These are phyloP conservation scores for Nepenthes gracilis DNA, from an alignment of 148 eudicot species.

Conservation along the genomic window DNA sequence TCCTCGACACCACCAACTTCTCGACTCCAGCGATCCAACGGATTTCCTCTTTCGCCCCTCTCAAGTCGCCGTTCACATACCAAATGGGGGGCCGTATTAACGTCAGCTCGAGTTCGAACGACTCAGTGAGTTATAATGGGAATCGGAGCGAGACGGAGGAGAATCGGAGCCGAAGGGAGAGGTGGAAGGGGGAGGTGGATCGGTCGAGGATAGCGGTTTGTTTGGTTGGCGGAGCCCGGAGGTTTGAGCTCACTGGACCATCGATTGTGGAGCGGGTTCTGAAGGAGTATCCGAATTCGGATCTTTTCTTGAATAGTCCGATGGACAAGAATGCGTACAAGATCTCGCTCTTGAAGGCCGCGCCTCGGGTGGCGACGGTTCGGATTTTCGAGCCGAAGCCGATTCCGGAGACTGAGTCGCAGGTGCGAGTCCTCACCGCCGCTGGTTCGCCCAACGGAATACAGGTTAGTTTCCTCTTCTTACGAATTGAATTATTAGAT, in stretches of 20 bases:
- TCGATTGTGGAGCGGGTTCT: conserved; percentile 55
- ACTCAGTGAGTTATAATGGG: neutral
- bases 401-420: conserved; percentile 50
- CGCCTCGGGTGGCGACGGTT: conserved; percentile 39
- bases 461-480: conserved; percentile 39
- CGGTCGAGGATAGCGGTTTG: conserved; percentile 74
- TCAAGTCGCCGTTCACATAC: conserved; percentile 9
- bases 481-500: too few relatives aligned
- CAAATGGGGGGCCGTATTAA: neutral
- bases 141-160: neutral
- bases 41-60: conserved; percentile 8
- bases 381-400: conserved; percentile 38
- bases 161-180: neutral
- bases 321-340: conserved; percentile 54
- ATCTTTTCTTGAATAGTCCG: conserved; percentile 69
- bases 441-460: conserved; percentile 82
- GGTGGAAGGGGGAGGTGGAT: conserved; percentile 14
- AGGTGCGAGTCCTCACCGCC: conserved; percentile 61
- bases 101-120: neutral
- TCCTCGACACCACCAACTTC: conserved; percentile 14
- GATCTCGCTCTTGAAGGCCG: conserved; percentile 37
- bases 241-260: conserved; percentile 89
- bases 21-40: conserved; percentile 8
- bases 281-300: conserved; percentile 42
- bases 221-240: conserved; percentile 77